Conservation (phyloP, 2,329 filamentous ascomycete species). For the Pseudogymnoascus sp. region DNA sequence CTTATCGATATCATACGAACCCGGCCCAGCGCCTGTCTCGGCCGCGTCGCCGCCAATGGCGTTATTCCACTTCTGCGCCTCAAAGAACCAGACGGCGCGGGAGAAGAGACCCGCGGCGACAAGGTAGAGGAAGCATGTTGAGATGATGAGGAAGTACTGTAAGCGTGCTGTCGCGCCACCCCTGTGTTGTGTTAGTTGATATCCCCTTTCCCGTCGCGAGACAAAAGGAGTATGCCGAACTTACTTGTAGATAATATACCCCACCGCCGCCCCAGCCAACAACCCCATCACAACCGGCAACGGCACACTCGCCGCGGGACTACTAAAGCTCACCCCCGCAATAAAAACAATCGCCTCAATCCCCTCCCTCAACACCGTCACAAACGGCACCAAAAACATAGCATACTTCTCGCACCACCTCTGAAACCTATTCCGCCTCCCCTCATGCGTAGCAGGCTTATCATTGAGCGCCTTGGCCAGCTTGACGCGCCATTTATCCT, state of each 20-base stretch:
- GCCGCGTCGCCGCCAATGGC: constrained; percentile 44
- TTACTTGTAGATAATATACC: constrained; percentile 72
- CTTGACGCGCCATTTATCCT: constrained; percentile 82
- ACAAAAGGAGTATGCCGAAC: constrained; percentile 23
- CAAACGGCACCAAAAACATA: constrained; percentile 79
- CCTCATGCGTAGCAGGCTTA: constrained; percentile 33
- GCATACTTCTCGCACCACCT: constrained; percentile 66
- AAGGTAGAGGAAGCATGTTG: constrained; percentile 76
- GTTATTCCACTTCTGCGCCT: constrained; percentile 56
- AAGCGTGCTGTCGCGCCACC: constrained; percentile 57
- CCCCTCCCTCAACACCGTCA: constrained; percentile 80
- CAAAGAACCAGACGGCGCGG: constrained; percentile 65
- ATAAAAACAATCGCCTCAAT: constrained; percentile 82
- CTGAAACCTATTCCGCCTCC: constrained; percentile 44
- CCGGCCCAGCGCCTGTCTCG: constrained; percentile 58
- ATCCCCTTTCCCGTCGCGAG: neutral
- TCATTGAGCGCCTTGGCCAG: constrained; percentile 60
- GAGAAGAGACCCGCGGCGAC: constrained; percentile 78
- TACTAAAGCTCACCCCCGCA: constrained; percentile 69
- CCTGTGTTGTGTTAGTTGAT: constrained; percentile 25
- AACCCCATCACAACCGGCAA: constrained; percentile 68
- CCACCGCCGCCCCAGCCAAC: constrained; percentile 55
- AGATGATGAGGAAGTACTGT: constrained; percentile 72
- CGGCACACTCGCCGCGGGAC: constrained; percentile 69
- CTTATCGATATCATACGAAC: constrained; percentile 69